Evolutionary conservation across 176 grass and related monocot species (phyloP), one percentile per base, ranked within the genome.

Genomic region (Aegilops longissima): DNA sequence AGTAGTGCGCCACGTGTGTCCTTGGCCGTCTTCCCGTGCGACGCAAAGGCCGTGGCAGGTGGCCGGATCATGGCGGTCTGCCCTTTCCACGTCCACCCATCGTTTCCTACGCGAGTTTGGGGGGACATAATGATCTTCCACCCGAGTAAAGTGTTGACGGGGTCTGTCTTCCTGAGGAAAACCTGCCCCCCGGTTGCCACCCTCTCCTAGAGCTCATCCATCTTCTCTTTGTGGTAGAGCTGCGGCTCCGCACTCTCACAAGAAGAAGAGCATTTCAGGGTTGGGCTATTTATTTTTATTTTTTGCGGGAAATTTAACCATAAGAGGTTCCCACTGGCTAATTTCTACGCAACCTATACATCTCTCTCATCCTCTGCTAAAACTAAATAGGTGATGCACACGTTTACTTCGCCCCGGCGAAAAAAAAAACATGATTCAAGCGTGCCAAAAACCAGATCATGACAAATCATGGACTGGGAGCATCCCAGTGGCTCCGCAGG

Each of bases 51-150:
- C 61, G 75, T 25, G 2, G 81, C 52, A 5, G 75, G 27, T 64
- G 13, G 4, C 27, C 0, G 71, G 52, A 88, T 79, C 81, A 88
- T 88, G 81, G 66, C 81, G 69, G 81, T 30, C 49, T 52, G 30
- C 75, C 81, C 30, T 88, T 72, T 9, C 56, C 12, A 6, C 81
- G 45, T 16, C 80, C 73, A 69, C 12, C 42, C 31, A 66, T 62
- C 1, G 62, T 45, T 70, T 73, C 45, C 12, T 61, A 31, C 11
- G 8, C 5, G 10, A 33, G 74, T 3, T 65, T 17, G 18, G 83
- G 82, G 82, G 40, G 6, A 77, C 83, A 77, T 29, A 8, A 85
- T 85, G 40, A 85, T 78, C 21, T 25, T 73, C 39, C 39, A 27
- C n/a, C 44, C 29, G 9, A 39, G 61, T 27, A 68, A 78, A 85